Conservation (phyloP, 805 yeast genomes). For the Naumovozyma baii region DNA sequence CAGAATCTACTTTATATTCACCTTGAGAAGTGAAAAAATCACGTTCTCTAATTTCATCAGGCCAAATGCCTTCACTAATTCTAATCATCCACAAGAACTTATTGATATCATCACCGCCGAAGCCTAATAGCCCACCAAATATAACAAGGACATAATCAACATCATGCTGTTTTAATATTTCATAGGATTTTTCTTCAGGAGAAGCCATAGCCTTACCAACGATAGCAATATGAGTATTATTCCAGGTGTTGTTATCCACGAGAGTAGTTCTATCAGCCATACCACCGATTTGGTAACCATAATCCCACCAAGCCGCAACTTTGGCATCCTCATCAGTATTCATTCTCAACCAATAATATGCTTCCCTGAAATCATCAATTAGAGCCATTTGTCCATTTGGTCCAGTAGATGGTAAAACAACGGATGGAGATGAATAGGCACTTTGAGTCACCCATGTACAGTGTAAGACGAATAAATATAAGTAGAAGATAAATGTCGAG, state of each 20-base stretch:
- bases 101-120: conserved; percentile 92
- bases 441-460: conserved; percentile 95
- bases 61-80: conserved; percentile 99
- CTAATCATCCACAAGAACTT: conserved; percentile 98
- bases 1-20: conserved; percentile 77
- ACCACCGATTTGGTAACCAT: conserved; percentile 98
- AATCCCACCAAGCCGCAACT: conserved; percentile 99
- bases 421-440: conserved; percentile 96
- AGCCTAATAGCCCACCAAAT: conserved; percentile 91
- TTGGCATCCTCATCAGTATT: conserved; percentile 93
- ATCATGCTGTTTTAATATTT: conserved; percentile 80
- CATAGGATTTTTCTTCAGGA: conserved; percentile 77
- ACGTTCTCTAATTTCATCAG: conserved; percentile 88
- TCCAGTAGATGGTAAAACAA: conserved; percentile 69
- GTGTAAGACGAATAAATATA: conserved; percentile 77
- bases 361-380: conserved; percentile 97
- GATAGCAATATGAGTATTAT: conserved; percentile 97
- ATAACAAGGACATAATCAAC: conserved; percentile 90
- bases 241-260: conserved; percentile 99
- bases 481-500: conserved; percentile 60
- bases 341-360: conserved; percentile 97
- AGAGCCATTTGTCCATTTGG: conserved; percentile 79
- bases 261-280: conserved; percentile 98
- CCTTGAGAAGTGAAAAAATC: conserved; percentile 76
- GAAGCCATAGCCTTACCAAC: conserved; percentile 98